Evolutionary conservation across 1,284 basidiomycete genomes (phyloP), one percentile per base, ranked within the genome.

Genomic region (Tranzscheliella williamsii): DNA sequence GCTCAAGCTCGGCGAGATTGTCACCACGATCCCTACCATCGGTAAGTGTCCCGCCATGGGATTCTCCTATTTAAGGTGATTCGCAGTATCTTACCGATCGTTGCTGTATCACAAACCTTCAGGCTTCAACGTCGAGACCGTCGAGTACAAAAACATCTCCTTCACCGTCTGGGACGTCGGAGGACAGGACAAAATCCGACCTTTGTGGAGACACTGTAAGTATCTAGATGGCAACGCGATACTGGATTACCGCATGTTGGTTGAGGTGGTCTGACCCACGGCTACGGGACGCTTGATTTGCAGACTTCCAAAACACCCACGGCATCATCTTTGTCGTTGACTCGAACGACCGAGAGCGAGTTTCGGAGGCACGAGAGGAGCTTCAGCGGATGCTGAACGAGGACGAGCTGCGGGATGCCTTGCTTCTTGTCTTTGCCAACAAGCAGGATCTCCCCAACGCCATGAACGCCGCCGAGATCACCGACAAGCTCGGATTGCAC

Each of bases 151-250:
- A 85, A 98, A 99, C 75, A 93, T 99, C 78, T 95, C 94, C 78
- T 99, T 99, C 84, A 98, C 95, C 73, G 95, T 99, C 20, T 99
- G 95, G 95, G 95, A 99, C 79, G 95, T 99, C 50, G 95, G 95
- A 79, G 95, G 80, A 32, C 80, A 81, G 74, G 80, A 81, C 72
- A 81, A 81, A 76, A 81, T 81, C 54, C 84, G 95, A 61, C 95
- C 95, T 37, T 83, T 98, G 75, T 98, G 94, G 94, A 92, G 94
- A 85, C 94, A 98, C 84, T 98, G 93, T 94, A 85, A 87, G 79
- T 80, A 4, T 5, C 15, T n/a, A n/a, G n/a, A n/a, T n/a, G n/a
- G n/a, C n/a, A n/a, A n/a, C n/a, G n/a, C n/a, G n/a, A n/a, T n/a
- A n/a, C n/a, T n/a, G n/a, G n/a, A n/a, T n/a, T n/a, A n/a, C n/a